Base-by-base conservation (phyloP, 345 rosid genomes). In the Orychophragmus violaceus region DNA sequence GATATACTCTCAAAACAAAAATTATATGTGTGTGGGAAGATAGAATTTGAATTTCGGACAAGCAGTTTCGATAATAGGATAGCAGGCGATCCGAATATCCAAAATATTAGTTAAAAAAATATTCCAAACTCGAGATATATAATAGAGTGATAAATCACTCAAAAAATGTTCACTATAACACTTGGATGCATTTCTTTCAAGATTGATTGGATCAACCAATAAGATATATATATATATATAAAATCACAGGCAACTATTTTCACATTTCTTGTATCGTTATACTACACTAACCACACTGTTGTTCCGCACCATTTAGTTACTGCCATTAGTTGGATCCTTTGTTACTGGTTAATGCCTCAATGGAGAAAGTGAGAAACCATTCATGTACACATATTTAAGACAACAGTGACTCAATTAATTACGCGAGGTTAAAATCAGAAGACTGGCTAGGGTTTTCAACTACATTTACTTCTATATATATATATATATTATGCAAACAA, bases 371-470 rank as follows among this genome's bases (percentile, higher is more conserved):
- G 21, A 6, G 48, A 41, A 69, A 50, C 60, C 24, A 50, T 50
- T 50, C 30, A 27, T n/a, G n/a, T 36, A 69, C 41, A 35, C 59
- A 35, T 6, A 44, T 48, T 46, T 59, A n/a, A n/a, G 29, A 8
- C 32, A 46, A 70, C 53, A 52, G 54, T 51, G 55, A 29, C 45
- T 33, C 45, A 51, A 41, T 16, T 70, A 52, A 19, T 41, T 39
- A 61, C 19, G 1, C 7, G 0, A 22, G 11, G 61, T 14, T 28
- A 39, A 39, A 41, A 28, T 4, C 46, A 21, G 46, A 70, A 61
- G 27, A 5, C 53, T n/a, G n/a, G n/a, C 19, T 37, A 69, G 45
- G n/a, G 21, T 3, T 52, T 39, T 70, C 21, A 52, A 52, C 68
- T 27, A 32, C 4, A 45, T 46, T 32, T 23, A 39, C 60, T 32